Conservation (phyloP, 805 yeast species). For the Wickerhamomyces silvicola region DNA sequence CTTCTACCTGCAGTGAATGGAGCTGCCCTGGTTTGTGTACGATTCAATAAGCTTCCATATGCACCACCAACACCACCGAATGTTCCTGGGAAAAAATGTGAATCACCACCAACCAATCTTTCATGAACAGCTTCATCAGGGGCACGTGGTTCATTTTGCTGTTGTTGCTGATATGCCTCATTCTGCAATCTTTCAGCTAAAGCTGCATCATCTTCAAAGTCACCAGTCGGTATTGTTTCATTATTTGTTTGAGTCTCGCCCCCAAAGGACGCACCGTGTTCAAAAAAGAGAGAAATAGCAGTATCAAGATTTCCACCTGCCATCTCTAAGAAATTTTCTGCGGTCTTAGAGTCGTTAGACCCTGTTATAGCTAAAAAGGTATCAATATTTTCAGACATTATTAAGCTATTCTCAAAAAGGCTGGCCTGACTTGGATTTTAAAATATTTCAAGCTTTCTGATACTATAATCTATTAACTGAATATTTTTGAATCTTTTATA, state of each 20-base stretch:
- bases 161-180: slow-evolving; percentile 46
- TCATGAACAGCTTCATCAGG: slow-evolving; percentile 77
- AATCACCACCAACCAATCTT: slow-evolving; percentile 54
- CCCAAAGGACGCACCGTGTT: slow-evolving; percentile 40
- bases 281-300: slow-evolving; percentile 81
- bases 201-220: slow-evolving; percentile 36
- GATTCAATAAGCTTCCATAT: slow-evolving; percentile 1
- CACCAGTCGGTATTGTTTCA: not conserved
- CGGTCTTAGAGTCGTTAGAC: slow-evolving; percentile 56
- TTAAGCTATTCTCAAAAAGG: not conserved
- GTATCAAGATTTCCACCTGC: slow-evolving; percentile 71
- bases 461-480: no score
- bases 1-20: slow-evolving; percentile 22
- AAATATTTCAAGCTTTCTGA: not conserved
- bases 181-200: slow-evolving; percentile 57
- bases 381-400: slow-evolving; percentile 46
- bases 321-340: slow-evolving; percentile 72
- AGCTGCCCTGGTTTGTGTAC: slow-evolving; percentile 16
- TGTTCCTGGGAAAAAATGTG: slow-evolving; percentile 28
- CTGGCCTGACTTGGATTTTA: not conserved
- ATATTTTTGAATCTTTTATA: no score
- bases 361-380: slow-evolving; percentile 83
- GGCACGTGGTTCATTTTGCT: slow-evolving; percentile 50
- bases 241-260: no score
- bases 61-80: slow-evolving; percentile 34